Conservation (phyloP, 257 asterid genomes). For the Solanum neorickii region DNA sequence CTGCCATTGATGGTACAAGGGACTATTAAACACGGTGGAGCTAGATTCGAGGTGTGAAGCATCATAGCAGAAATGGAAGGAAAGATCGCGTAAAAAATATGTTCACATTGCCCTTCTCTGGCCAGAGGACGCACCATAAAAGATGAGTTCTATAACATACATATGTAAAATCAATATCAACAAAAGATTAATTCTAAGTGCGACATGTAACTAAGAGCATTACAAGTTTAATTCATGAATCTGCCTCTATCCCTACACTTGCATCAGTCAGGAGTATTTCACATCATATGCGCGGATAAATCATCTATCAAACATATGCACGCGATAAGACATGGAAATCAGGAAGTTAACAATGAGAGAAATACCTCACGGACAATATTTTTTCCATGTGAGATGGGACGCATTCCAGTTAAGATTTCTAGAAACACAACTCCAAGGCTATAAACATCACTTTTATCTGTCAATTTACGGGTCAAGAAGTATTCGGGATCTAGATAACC, state of each 20-base stretch:
- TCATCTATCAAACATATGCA: not conserved
- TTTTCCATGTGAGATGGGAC: conserved; percentile 71
- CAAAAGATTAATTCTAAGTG: not conserved
- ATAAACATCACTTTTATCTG: conserved; percentile 84
- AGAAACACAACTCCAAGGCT: conserved; percentile 81
- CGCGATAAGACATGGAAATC: not conserved
- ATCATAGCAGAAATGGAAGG: not conserved
- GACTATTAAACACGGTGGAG: not conserved
- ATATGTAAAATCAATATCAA: not conserved
- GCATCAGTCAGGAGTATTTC: not conserved
- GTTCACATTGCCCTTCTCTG: not conserved
- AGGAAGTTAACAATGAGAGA: not conserved
- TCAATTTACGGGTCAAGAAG: conserved; percentile 58
- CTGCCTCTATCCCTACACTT: not conserved
- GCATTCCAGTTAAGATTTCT: conserved; percentile 81
- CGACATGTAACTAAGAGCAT: not conserved
- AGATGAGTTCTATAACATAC: not conserved
- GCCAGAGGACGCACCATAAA: not conserved
- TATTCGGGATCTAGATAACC: conserved; percentile 92
- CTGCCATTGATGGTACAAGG: conserved; percentile 14
- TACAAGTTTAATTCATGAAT: not conserved
- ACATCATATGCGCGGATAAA: not conserved
- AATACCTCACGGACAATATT: conserved; percentile 83
- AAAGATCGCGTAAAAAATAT: not conserved
- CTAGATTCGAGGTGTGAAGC: not conserved